phyloP scores from a whole-genome alignment of 192 early-diverging fungal species.

The Bifiguratus adelaidae region DNA sequence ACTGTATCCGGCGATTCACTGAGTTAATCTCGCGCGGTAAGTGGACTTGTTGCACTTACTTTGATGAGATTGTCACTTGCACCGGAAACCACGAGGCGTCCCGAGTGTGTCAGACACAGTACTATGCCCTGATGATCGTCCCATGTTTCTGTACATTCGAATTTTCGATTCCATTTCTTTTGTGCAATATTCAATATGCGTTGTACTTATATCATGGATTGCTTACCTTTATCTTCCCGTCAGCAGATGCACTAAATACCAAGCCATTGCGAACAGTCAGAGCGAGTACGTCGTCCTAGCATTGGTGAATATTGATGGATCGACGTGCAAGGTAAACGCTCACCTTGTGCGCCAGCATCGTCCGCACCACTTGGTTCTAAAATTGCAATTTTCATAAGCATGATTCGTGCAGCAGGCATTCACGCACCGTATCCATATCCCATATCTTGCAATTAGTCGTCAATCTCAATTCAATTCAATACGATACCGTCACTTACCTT shows the following conservation, averaged over 20 bases:
- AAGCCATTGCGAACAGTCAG: slow-evolving; percentile 27
- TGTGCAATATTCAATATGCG: too few species aligned
- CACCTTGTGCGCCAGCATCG: slow-evolving; percentile 41
- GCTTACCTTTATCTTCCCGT: slow-evolving; percentile 46
- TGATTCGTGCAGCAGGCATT: not conserved
- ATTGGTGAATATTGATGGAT: slow-evolving; percentile 11
- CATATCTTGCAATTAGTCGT: slow-evolving; percentile 32
- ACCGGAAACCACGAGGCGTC: slow-evolving; percentile 43
- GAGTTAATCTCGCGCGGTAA: too few species aligned
- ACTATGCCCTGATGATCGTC: slow-evolving; percentile 41
- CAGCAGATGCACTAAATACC: slow-evolving; percentile 53
- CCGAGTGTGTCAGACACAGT: slow-evolving; percentile 39
- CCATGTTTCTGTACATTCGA: slow-evolving; percentile 40
- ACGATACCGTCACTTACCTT: slow-evolving; percentile 16
- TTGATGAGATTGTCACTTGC: slow-evolving; percentile 48
- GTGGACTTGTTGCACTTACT: too few species aligned
- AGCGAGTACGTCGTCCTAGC: slow-evolving; percentile 46
- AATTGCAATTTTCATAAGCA: too few species aligned
- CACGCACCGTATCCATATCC: slow-evolving; percentile 56
- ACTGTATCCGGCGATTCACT: too few species aligned
- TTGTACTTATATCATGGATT: too few species aligned
- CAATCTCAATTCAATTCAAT: not conserved
- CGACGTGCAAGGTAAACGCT: not conserved
- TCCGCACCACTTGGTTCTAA: slow-evolving; percentile 33
- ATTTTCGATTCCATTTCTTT: slow-evolving; percentile 50